Percentiles rank a stretch among this genome's conserved stretches.
These are phyloP conservation scores for Apiospora aurea DNA, from an alignment of 2,329 filamentous ascomycete genomes.

Conservation along the genomic window DNA sequence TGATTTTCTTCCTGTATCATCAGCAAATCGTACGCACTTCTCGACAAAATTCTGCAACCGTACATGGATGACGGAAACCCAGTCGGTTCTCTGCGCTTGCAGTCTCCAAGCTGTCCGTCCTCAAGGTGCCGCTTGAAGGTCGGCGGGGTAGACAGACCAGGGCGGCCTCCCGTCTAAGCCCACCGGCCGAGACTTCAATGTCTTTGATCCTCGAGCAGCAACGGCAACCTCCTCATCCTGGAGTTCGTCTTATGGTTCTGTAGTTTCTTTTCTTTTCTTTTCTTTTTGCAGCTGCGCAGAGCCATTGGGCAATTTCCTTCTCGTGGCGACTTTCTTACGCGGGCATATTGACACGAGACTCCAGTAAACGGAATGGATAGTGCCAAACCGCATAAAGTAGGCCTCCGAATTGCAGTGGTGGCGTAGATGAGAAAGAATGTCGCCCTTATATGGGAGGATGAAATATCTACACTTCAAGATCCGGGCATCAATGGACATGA, in stretches of 20 bases:
- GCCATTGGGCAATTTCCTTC: not conserved
- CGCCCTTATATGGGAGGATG: not conserved
- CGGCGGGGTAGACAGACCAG: not conserved
- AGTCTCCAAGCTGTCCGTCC: too few species aligned
- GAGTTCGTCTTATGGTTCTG: not conserved
- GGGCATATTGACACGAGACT: not conserved
- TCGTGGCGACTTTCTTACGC: not conserved
- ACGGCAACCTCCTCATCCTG: too few species aligned
- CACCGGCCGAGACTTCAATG: not conserved
- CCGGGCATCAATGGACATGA: not conserved
- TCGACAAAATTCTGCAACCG: too few species aligned
- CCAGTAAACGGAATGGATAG: too few species aligned
- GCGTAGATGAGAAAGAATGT: not conserved
- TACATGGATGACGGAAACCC: too few species aligned
- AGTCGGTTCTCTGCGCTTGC: too few species aligned
- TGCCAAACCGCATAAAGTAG: not conserved
- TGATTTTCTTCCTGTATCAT: too few species aligned
- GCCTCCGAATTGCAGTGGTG: not conserved
- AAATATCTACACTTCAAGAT: not conserved
- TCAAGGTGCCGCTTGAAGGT: too few species aligned
- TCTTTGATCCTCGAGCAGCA: not conserved
- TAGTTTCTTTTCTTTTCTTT: not conserved
- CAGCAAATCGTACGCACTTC: too few species aligned
- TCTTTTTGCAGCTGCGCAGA: not conserved
- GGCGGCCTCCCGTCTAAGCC: not conserved